A percentile compares a stretch with the other conserved stretches of the same genome.
Evolutionary conservation across 75 land plant genomes (phyloP).

Genomic region (Sequoiadendron giganteum): DNA sequence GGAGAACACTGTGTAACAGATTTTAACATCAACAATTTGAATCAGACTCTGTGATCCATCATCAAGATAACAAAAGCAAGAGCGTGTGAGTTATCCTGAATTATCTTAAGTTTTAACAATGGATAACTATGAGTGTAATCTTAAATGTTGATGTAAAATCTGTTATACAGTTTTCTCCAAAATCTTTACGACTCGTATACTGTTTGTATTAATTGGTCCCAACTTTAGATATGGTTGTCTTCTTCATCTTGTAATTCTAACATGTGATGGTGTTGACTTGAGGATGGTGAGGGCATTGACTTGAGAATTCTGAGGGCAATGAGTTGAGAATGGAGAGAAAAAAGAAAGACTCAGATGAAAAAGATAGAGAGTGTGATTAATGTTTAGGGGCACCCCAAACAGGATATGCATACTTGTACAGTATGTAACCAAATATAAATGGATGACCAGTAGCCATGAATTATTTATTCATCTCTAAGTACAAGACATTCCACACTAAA

Average conservation of each 20-base stretch:
- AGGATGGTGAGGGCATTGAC: neutral
- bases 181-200: too few relatives aligned
- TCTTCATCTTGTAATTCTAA: neutral
- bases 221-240: neutral
- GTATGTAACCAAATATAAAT: neutral
- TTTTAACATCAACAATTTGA: too few relatives aligned
- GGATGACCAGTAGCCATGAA: neutral
- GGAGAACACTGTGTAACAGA: too few relatives aligned
- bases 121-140: too few relatives aligned
- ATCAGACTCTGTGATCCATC: too few relatives aligned
- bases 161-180: too few relatives aligned
- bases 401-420: neutral
- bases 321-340: neutral
- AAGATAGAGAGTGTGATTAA: neutral
- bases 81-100: too few relatives aligned
- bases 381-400: neutral
- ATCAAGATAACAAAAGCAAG: too few relatives aligned
- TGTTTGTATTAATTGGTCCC: neutral
- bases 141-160: too few relatives aligned
- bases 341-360: neutral
- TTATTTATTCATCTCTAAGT: neutral
- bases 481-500: neutral
- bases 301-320: neutral
- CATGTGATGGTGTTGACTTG: neutral
- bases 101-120: too few relatives aligned